These are phyloP conservation scores for Lactarius indigo DNA, from an alignment of 768 basidiomycete species.

Conservation along the genomic window DNA sequence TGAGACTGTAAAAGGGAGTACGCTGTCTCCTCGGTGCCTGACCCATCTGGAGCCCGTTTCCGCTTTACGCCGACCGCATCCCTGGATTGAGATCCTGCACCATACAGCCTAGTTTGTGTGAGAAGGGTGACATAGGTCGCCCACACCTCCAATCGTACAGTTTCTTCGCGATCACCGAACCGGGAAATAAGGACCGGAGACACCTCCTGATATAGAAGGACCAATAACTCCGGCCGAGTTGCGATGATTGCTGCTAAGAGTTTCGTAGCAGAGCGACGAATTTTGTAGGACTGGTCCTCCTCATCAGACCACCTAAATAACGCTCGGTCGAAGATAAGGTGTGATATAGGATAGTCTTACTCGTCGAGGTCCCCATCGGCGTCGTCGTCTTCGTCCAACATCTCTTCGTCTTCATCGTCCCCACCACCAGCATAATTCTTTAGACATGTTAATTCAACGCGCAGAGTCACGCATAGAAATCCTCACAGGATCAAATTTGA, in stretches of 20 bases:
- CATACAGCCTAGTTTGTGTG: constrained; percentile 80
- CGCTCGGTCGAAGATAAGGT: constrained; percentile 8
- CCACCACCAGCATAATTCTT: constrained; percentile 74
- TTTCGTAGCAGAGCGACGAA: constrained; percentile 90
- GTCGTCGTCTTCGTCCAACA: constrained; percentile 66
- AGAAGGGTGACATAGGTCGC: constrained; percentile 78
- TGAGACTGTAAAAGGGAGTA: constrained; percentile 68
- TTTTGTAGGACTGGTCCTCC: constrained; percentile 97
- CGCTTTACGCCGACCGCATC: constrained; percentile 60
- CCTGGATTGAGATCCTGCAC: constrained; percentile 53
- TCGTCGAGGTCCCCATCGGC: constrained; percentile 79
- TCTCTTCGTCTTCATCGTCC: constrained; percentile 62
- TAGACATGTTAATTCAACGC: constrained; percentile 13
- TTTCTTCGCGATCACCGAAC: constrained; percentile 93
- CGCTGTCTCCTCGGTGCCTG: constrained; percentile 72
- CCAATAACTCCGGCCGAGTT: constrained; percentile 86
- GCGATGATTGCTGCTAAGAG: constrained; percentile 79
- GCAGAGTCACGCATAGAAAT: background rate
- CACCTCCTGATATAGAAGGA: constrained; percentile 74
- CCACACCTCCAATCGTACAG: constrained; percentile 91
- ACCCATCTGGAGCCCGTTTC: constrained; percentile 73
- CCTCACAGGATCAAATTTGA: constrained; percentile 92
- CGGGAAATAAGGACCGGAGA: constrained; percentile 88
- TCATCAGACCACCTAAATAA: constrained; percentile 85
- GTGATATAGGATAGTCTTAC: constrained; percentile 39